Evolutionary conservation across 805 yeast genomes (phyloP).

Genomic region (Tetrapisispora namnaoensis): DNA sequence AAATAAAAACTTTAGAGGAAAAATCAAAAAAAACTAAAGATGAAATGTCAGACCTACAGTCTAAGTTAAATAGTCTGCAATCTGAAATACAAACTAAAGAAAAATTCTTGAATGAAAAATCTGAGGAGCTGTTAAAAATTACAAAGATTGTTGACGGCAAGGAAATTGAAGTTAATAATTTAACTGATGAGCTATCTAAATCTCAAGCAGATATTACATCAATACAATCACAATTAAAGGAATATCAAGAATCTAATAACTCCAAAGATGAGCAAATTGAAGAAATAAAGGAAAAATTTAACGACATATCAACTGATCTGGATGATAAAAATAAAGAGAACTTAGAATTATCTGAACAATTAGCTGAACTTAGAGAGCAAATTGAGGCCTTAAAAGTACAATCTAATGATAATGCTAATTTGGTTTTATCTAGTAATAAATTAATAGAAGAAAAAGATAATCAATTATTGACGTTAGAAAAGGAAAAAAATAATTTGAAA

Average conservation of each 20-base stretch:
- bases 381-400: background rate
- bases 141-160: background rate
- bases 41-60: background rate
- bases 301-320: background rate
- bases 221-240: background rate
- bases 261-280: background rate
- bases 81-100: background rate
- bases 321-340: background rate
- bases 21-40: background rate
- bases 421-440: background rate
- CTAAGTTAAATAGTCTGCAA: background rate
- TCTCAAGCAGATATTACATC: background rate
- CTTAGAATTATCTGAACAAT: background rate
- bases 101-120: background rate
- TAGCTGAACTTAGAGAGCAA: background rate
- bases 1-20: background rate
- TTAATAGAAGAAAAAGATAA: background rate
- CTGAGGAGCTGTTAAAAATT: background rate
- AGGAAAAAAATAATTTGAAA: background rate
- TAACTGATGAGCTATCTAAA: background rate
- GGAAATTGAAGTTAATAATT: conserved; percentile 6
- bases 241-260: background rate
- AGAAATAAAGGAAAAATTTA: background rate
- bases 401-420: background rate
- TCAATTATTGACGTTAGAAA: background rate